Conservation (phyloP, 495 filamentous ascomycete species). For the Tirmania nivea region DNA sequence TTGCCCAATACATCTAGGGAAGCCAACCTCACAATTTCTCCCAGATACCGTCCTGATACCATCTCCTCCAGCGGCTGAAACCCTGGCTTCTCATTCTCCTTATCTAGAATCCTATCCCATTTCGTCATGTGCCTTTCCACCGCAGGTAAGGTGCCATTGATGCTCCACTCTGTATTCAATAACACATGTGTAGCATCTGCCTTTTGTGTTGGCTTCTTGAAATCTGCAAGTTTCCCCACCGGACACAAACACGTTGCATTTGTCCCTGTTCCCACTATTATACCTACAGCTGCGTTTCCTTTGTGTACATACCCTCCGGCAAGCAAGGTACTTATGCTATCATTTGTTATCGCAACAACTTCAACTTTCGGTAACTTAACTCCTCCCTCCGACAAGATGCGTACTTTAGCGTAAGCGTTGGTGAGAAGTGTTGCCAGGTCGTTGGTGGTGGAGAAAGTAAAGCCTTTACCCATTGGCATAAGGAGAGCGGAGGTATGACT, state of each 20-base stretch:
- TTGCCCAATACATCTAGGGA: constrained; percentile 38
- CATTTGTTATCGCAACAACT: constrained; percentile 62
- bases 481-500: constrained; percentile 53
- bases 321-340: constrained; percentile 58
- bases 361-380: constrained; percentile 37
- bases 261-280: constrained; percentile 66
- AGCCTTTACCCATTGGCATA: constrained; percentile 79
- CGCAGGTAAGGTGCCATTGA: constrained; percentile 47
- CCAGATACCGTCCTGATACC: constrained; percentile 64
- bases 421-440: constrained; percentile 49
- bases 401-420: constrained; percentile 36
- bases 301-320: constrained; percentile 47
- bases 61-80: constrained; percentile 81
- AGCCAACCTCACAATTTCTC: constrained; percentile 56
- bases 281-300: constrained; percentile 42
- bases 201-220: constrained; percentile 28
- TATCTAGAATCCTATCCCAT: constrained; percentile 50
- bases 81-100: constrained; percentile 43
- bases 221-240: constrained; percentile 37
- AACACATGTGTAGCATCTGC: constrained; percentile 29
- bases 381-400: constrained; percentile 20
- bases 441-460: constrained; percentile 44
- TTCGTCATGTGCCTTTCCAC: constrained; percentile 43
- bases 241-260: constrained; percentile 60
- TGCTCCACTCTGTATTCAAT: constrained; percentile 75